phyloP scores from a whole-genome alignment of 169 alveolate species.

The Babesia bovis region DNA sequence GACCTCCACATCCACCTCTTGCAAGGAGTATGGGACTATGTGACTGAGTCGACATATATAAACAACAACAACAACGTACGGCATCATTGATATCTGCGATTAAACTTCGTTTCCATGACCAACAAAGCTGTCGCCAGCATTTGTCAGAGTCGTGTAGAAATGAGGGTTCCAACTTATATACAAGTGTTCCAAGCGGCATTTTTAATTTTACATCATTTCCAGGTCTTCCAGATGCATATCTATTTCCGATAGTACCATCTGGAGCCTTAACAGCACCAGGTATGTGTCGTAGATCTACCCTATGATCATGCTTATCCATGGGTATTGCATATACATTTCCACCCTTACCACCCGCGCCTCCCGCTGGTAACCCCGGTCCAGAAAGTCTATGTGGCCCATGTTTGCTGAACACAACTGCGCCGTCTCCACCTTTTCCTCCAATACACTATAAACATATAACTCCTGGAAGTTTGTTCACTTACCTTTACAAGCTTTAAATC shows the following conservation, averaged over 20 bases:
- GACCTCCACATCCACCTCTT: conserved; percentile 62
- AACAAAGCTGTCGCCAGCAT: conserved; percentile 45
- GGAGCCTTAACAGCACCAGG: conserved; percentile 44
- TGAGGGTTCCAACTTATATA: conserved; percentile 28
- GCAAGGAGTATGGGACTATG: conserved; percentile 43
- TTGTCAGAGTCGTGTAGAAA: not conserved
- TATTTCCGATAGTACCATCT: conserved; percentile 43
- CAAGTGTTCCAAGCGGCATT: conserved; percentile 61
- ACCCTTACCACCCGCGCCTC: conserved; percentile 67
- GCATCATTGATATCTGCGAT: conserved; percentile 50
- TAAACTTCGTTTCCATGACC: conserved; percentile 28
- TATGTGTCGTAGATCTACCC: conserved; percentile 40
- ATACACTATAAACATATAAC: conserved; percentile 18
- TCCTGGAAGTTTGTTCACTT: not conserved
- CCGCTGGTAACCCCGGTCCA: conserved; percentile 70
- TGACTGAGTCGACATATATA: not conserved
- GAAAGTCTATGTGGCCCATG: conserved; percentile 61
- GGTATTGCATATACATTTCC: conserved; percentile 52
- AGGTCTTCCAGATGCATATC: conserved; percentile 34
- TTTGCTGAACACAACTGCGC: conserved; percentile 48
- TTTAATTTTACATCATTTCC: conserved; percentile 44
- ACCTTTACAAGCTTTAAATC: conserved; percentile 61
- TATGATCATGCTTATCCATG: conserved; percentile 18
- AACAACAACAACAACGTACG: not conserved
- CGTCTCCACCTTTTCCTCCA: conserved; percentile 68